Evolutionary conservation across 176 grass and related monocot species (phyloP).

Genomic region (Sorghum bicolor): Sorghum_bicolor_NCBIv3 NC_012871.2:7690001-7690500

Average conservation of each 20-base stretch:
- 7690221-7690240: background rate
- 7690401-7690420: background rate
- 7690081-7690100: background rate
- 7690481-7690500: background rate
- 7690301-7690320: background rate
- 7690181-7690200: background rate
- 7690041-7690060: constrained; percentile 21
- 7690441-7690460: background rate
- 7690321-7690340: background rate
- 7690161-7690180: constrained; percentile 20
- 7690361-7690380: constrained; percentile 17
- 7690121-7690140: background rate
- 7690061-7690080: constrained; percentile 7
- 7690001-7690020: constrained; percentile 4
- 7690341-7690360: background rate
- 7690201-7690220: constrained; percentile 4
- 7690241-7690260: background rate
- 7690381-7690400: background rate
- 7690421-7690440: constrained; percentile 26
- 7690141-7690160: background rate
- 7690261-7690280: constrained; percentile 8
- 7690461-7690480: background rate
- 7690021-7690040: constrained; percentile 11
- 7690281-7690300: constrained; percentile 13
- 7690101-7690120: background rate